Base-by-base conservation (phyloP, 2,329 filamentous ascomycete species). In the Aspergillus amoenus region DNA sequence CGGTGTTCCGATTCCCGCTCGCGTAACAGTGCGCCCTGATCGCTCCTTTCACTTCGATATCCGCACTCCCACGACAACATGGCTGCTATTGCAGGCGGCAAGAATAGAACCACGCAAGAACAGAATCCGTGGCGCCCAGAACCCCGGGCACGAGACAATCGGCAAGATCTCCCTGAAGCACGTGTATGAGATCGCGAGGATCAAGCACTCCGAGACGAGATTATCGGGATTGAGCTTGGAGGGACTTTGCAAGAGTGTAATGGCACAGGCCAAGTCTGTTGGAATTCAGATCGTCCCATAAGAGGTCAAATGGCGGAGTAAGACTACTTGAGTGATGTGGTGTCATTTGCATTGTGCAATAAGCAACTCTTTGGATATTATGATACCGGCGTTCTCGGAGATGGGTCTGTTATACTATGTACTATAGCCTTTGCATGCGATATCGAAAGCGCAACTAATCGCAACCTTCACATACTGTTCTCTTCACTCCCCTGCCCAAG, bases 121-220 rank as follows among this genome's bases (percentile, higher is more conserved):
- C 68, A 89, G 90, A 68, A 81, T 91, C 9, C 81, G 82, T 69
- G 94, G 92, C 12, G 90, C 92, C 0, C 82, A 81, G 69, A 88
- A 86, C 55, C 89, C 91, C 0, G 89, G 88, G 1, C 82, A 88
- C 59, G 91, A 96, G 65, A 85, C 80, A 7, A 85, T 96, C n/a
- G 94, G 93, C 57, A 88, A 85, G 3, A 83, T 99, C 55, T 94
- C 89, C 68, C 78, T 99, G 69, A 99, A 99, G 81, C 94, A 99
- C 78, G 81, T 99, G 21, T 97, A 92, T 78, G 93, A 97, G 79
- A 97, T 99, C 76, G 94, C 94, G 64, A 93, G 91, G 82, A 95
- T 99, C 70, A 99, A 99, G 83, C 88, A 91, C 65, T 80, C 83
- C 52, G 90, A 94, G 76, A 78, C 87, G 60, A 82, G 90, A 57